Evolutionary conservation across 768 basidiomycete genomes (phyloP), one percentile per base, ranked within the genome.

Genomic region (Kwoniella mangroviensis): DNA sequence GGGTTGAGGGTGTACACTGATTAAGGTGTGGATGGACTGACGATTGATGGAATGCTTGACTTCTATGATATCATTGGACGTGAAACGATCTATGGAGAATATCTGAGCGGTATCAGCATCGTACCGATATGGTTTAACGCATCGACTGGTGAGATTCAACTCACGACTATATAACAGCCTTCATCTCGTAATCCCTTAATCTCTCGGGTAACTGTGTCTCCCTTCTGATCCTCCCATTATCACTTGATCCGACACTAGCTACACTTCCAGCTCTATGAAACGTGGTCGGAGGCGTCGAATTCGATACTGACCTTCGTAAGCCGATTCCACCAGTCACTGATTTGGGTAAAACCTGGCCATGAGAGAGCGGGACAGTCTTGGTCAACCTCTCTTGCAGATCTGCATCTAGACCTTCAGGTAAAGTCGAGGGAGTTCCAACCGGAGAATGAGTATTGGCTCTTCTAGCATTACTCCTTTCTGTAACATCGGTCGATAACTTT

Each of bases 141-240:
- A 51, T 17, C 15, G 49, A 51, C 6, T 21, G 15, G 49, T 21
- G 15, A 51, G 11, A 17, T 15, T 10, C 13, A 11, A 56, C 55
- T 56, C 19, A 41, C 22, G 45, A 34, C 12, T 21, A 24, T 12
- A 34, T 34, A 19, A 41, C 58, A 17, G 68, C 42, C 24, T 64
- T 69, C 22, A 69, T 71, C 26, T 76, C 75, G 55, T 76, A 76
- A 66, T 76, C 75, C 57, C 69, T 71, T 53, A 76, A 58, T 19
- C 73, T 65, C 52, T 67, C 70, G 17, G 75, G 75, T 42, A 74
- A 40, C 9, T 60, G 67, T 2, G 70, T 70, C 67, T 76, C 75
- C 55, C 75, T 67, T 53, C 69, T 68, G 21, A 26, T 65, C 41
- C 75, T 69, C 24, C 63, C 71, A 19, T 55, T 52, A n/a, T 58